Evolutionary conservation across 495 filamentous ascomycete species (phyloP), one percentile per base, ranked within the genome.

Genomic region (Penicillium paradoxum): DNA sequence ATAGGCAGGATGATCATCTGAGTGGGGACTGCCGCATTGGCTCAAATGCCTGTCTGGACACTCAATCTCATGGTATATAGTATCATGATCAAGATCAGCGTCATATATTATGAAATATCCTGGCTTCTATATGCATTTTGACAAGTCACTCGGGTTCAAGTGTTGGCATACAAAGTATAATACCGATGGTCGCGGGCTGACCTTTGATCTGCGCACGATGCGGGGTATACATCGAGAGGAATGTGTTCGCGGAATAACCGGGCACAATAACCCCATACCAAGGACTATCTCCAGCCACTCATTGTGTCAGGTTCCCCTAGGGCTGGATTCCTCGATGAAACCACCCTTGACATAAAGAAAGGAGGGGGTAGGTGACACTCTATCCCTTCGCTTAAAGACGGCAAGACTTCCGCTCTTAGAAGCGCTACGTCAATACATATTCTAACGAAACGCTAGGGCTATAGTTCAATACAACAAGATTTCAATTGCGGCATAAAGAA

Each of bases 1-100:
- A 67, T 59, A 36, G 62, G 55, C 33, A 69, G 50, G 45, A 59
- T 49, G 54, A 62, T 54, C 59, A 60, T 69, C 25, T 62, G 55
- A 17, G 66, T 67, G 57, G 64, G 60, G 51, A 50, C 52, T 45
- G 60, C 63, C 41, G 63, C 39, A 51, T 57, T 58, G 21, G 30
- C 33, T 53, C 43, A 24, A 38, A 46, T 54, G 44, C 43, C 47
- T 41, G 36, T 11, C 44, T 54, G 5, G 49, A 43, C 44, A 27
- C 9, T 34, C 18, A 25, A 19, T 29, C 27, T n/a, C 32, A 29
- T 19, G 14, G 18, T n/a, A 18, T 14, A 6, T 13, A n/a, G n/a
- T 15, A 24, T 14, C 18, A 48, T 33, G 22, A 19, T 11, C 10
- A 19, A 21, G 11, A 11, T 15, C 24, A 27, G 24, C 7, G 7